Conservation (phyloP, 305 asterid genomes). For the Rubia occidens region DNA sequence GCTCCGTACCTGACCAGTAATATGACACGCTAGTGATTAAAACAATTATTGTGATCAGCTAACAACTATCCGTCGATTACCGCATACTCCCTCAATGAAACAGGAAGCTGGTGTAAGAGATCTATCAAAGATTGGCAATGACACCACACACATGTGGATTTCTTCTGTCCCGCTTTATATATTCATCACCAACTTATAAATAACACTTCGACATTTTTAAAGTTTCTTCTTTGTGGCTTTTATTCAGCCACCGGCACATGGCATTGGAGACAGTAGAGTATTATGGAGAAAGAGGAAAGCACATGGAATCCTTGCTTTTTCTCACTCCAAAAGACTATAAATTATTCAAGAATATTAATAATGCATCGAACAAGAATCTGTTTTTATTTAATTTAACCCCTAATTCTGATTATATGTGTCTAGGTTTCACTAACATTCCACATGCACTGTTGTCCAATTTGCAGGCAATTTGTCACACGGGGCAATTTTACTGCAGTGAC, state of each 20-base stretch:
- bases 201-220: neutral
- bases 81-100: too few relatives aligned
- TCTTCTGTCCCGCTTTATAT: neutral
- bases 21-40: too few relatives aligned
- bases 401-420: neutral
- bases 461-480: conserved; percentile 1
- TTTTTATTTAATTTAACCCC: neutral
- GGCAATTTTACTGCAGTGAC: neutral
- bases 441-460: neutral
- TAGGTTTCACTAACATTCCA: conserved; percentile 6
- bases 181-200: neutral
- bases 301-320: conserved; percentile 15
- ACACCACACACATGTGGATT: neutral
- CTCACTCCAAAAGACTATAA: neutral
- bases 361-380: neutral
- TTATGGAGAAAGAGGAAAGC: neutral
- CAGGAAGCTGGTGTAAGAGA: too few relatives aligned
- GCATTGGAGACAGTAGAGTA: neutral
- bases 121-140: too few relatives aligned
- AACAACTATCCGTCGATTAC: too few relatives aligned
- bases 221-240: neutral
- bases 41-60: too few relatives aligned
- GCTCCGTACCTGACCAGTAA: too few relatives aligned
- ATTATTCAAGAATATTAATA: conserved; percentile 6
- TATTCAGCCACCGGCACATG: conserved; percentile 1